Evolutionary conservation across 805 yeast species (phyloP), one percentile per base, ranked within the genome.

Genomic region (Saturnispora diversa): DNA sequence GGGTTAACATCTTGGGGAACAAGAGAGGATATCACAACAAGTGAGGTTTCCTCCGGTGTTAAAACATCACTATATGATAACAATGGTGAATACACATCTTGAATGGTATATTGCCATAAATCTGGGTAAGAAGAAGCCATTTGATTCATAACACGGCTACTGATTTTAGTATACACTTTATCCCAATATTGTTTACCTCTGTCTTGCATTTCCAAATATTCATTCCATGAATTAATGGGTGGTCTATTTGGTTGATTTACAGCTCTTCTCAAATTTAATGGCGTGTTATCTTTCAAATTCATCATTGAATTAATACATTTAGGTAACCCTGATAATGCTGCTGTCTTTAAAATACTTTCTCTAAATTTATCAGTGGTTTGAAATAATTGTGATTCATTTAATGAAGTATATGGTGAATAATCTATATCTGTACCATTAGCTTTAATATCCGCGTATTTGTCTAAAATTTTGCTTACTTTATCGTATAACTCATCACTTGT

Each of bases 1-100:
- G 95, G 95, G 50, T 84, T 85, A 9, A 88, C 96, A 58, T 88
- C 94, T 55, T 85, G 95, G 1, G 97, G 96, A 9, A 88, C 77
- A 49, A 88, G 68, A 45, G 90, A 71, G 1, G 94, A 79, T 13
- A 88, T 73, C 2, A 88, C 75, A 24, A 85, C 79, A 44, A 85
- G 55, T 24, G 90, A 77, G 1, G 95, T 81, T 47, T 86, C 94
- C 47, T 66, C 68, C 1, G 82, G 77, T 4, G 68, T 54, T 22
- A 88, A 60, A 1, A 85, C 68, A 3, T 69, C 79, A 13, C 77
- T 72, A 56, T 62, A 81, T 16, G 94, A 80, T 45, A 88, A 67
- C 25, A 88, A 60, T 5, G 94, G 86, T 1, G 84, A 75, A 55
- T 88, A 88, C 12, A 82, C 88, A 54, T 80, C 77, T 40, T 75